Percentiles rank a stretch among this genome's conserved stretches.
Conservation (phyloP, 257 asterid genomes). For the Solanum pinnatisectum region DNA sequence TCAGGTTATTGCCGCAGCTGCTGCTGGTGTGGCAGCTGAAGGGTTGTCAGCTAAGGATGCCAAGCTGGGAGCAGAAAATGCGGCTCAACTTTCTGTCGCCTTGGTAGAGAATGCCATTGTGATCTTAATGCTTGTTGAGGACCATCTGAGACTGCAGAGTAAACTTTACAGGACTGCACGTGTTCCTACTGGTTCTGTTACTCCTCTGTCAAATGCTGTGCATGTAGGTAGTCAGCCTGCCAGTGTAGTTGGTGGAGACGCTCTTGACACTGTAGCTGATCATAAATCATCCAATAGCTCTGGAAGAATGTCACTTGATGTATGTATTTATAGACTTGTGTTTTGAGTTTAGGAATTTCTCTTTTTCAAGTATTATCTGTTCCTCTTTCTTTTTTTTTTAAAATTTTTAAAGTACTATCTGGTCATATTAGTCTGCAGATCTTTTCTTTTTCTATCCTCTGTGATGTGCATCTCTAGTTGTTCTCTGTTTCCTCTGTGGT, state of each 20-base stretch:
- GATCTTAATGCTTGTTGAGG: conserved; percentile 97
- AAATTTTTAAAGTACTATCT: neutral
- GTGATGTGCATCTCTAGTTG: neutral
- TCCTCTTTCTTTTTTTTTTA: neutral
- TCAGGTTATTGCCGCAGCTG: conserved; percentile 99
- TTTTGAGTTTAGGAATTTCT: neutral
- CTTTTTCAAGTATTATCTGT: neutral
- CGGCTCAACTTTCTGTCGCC: conserved; percentile 96
- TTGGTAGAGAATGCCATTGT: conserved; percentile 98
- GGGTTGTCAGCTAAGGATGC: conserved; percentile 87
- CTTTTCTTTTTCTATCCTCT: neutral
- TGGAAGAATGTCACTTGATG: conserved; percentile 72
- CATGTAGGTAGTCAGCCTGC: conserved; percentile 45
- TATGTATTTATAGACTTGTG: conserved; percentile 21
- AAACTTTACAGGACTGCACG: conserved; percentile 66
- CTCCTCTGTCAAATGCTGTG: conserved; percentile 60
- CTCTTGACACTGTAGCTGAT: conserved; percentile 34
- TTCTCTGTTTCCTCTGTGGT: neutral
- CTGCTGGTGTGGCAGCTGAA: conserved; percentile 99
- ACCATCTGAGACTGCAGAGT: conserved; percentile 91
- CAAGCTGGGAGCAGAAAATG: conserved; percentile 89
- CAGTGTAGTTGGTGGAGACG: conserved; percentile 34
- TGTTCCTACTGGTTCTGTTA: conserved; percentile 44
- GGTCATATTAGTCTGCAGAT: neutral
- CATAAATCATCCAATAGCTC: conserved; percentile 63